phyloP scores from a whole-genome alignment of 2,329 filamentous ascomycete genomes.

The Alternaria sp. region DNA sequence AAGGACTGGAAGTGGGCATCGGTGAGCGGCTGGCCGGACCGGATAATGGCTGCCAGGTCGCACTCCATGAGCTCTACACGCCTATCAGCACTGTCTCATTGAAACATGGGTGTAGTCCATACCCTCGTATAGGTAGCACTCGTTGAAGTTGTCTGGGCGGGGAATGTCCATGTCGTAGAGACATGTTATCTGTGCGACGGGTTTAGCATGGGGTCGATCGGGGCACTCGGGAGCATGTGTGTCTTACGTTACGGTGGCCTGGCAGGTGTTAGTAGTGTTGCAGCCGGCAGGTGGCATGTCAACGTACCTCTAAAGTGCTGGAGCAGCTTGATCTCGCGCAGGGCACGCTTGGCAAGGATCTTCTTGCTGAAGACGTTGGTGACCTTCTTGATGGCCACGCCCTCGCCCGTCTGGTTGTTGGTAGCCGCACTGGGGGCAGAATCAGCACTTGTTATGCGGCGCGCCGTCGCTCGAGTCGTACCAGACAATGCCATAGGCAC shows the following conservation, averaged over 20 bases:
- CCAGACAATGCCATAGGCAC: constrained; percentile 99
- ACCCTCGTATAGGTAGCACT: constrained; percentile 99
- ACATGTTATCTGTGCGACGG: constrained; percentile 80
- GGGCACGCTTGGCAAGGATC: constrained; percentile 95
- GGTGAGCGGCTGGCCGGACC: constrained; percentile 94
- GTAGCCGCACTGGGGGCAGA: constrained; percentile 75
- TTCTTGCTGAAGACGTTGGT: constrained; percentile 99
- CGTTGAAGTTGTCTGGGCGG: constrained; percentile 96
- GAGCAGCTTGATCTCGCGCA: constrained; percentile 97
- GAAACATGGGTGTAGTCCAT: constrained; percentile 4
- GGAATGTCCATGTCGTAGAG: constrained; percentile 99
- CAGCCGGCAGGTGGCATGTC: neutral
- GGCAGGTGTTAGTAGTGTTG: constrained; percentile 28
- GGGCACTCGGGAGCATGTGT: constrained; percentile 57
- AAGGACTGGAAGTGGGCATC: constrained; percentile 99
- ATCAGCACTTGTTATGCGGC: constrained; percentile 22
- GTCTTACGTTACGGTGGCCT: constrained; percentile 57
- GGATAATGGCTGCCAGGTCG: constrained; percentile 96
- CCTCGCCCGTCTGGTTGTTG: constrained; percentile 88
- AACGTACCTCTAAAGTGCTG: constrained; percentile 81
- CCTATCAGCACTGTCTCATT: constrained; percentile 26
- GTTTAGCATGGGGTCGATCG: constrained; percentile 47
- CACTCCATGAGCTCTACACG: constrained; percentile 94
- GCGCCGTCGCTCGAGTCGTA: constrained; percentile 53
- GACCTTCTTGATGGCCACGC: constrained; percentile 98